Percentiles rank a stretch among this genome's conserved stretches.
phyloP scores from a whole-genome alignment of 2,329 filamentous ascomycete species.

The Fusarium sp. region DNA sequence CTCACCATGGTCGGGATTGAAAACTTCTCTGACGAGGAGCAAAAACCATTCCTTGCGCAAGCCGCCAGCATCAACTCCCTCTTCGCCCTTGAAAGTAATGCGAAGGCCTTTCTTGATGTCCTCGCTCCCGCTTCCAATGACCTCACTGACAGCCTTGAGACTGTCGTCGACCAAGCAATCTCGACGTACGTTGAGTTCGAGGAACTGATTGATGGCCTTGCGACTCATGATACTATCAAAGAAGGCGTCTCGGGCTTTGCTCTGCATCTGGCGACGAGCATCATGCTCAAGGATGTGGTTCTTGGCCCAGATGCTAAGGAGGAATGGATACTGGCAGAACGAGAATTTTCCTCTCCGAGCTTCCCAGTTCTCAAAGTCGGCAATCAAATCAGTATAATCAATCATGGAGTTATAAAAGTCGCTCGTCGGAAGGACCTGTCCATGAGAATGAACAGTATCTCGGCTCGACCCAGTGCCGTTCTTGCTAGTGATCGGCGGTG shows the following conservation, averaged over 20 bases:
- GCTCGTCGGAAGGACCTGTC: conserved; percentile 80
- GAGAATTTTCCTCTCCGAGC: conserved; percentile 78
- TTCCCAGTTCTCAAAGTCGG: conserved; percentile 92
- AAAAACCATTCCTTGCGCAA: conserved; percentile 96
- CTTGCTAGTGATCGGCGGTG: conserved; percentile 37
- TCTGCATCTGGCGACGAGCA: conserved; percentile 88
- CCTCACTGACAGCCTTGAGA: conserved; percentile 84
- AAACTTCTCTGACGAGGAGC: conserved; percentile 87
- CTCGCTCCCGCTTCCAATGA: conserved; percentile 82
- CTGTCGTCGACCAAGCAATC: conserved; percentile 93
- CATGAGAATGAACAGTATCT: conserved; percentile 53
- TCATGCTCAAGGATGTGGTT: conserved; percentile 92
- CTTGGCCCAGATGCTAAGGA: conserved; percentile 92
- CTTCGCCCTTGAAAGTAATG: conserved; percentile 88
- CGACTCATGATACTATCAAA: conserved; percentile 88
- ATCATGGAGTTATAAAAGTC: conserved; percentile 90
- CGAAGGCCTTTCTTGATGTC: conserved; percentile 91
- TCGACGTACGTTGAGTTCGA: conserved; percentile 81
- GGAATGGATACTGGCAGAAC: conserved; percentile 93
- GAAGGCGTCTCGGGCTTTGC: conserved; percentile 88
- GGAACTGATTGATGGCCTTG: conserved; percentile 79
- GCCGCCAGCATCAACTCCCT: conserved; percentile 91
- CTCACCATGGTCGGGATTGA: conserved; percentile 89
- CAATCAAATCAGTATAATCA: conserved; percentile 86
- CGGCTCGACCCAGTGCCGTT: conserved; percentile 36